A percentile compares a stretch with the other conserved stretches of the same genome.
Conservation (phyloP, 495 filamentous ascomycete genomes). For the Xylaria cubensis region DNA sequence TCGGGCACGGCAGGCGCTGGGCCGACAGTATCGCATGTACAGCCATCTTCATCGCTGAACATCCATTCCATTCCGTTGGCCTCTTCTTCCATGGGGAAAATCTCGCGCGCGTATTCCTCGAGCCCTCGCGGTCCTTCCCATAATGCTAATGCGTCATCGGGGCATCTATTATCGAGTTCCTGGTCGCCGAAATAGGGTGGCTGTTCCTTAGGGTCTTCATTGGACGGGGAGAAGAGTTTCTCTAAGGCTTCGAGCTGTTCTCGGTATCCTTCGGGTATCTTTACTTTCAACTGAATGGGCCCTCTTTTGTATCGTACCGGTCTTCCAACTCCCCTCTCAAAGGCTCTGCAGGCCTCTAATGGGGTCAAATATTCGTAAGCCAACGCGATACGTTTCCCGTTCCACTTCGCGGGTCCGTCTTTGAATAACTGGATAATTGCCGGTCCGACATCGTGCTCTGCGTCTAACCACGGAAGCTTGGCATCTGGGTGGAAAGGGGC, state of each 20-base stretch:
- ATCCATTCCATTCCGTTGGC: slow-evolving; percentile 95
- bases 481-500: slow-evolving; percentile 91
- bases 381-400: slow-evolving; percentile 87
- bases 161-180: slow-evolving; percentile 64
- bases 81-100: slow-evolving; percentile 92
- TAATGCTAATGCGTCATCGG: slow-evolving; percentile 73
- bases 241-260: slow-evolving; percentile 81
- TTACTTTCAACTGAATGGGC: slow-evolving; percentile 82
- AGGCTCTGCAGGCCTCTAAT: slow-evolving; percentile 77
- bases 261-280: slow-evolving; percentile 86
- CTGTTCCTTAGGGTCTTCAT: slow-evolving; percentile 60
- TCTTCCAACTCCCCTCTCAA: slow-evolving; percentile 77
- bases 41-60: slow-evolving; percentile 53
- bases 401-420: slow-evolving; percentile 87
- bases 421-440: slow-evolving; percentile 95
- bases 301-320: slow-evolving; percentile 78
- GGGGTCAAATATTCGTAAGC: slow-evolving; percentile 92
- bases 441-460: slow-evolving; percentile 96
- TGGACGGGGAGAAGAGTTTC: slow-evolving; percentile 64
- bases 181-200: slow-evolving; percentile 62
- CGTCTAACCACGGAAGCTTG: slow-evolving; percentile 93
- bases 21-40: neutral
- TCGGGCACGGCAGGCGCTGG: slow-evolving; percentile 29
- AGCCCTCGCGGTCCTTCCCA: slow-evolving; percentile 93
- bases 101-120: slow-evolving; percentile 95